These are phyloP conservation scores for Chlorella sp. DNA, from an alignment of 139 green algal species.

Conservation along the genomic window DNA sequence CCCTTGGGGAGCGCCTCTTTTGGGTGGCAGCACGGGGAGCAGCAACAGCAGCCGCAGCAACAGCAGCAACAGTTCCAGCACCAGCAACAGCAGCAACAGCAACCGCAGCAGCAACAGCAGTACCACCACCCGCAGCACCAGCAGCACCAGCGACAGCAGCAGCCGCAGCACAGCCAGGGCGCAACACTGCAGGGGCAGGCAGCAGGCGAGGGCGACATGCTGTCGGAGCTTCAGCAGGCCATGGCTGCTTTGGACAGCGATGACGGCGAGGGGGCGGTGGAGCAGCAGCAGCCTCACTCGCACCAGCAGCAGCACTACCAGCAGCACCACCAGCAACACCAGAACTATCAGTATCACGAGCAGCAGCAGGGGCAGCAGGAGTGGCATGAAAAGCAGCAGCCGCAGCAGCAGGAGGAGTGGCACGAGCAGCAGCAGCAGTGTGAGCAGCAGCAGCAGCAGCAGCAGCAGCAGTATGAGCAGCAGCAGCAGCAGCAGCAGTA, in stretches of 20 bases:
- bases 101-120: neutral
- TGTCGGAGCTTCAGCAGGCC: neutral
- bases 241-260: conserved; percentile 1
- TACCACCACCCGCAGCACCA: neutral
- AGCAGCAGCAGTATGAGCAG: neutral
- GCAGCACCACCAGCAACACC: neutral
- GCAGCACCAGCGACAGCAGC: neutral
- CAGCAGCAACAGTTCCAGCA: neutral
- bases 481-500: neutral
- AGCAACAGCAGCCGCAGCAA: neutral
- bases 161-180: neutral
- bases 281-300: neutral
- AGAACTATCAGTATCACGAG: neutral
- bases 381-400: neutral
- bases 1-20: no score
- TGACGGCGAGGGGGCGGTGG: neutral
- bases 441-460: neutral
- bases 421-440: neutral
- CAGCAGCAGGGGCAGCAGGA: no score
- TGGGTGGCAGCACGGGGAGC: neutral
- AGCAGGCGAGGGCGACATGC: neutral
- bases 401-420: neutral
- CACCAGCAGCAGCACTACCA: neutral
- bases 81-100: neutral
- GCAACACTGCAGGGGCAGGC: neutral